Evolutionary conservation across 345 rosid genomes (phyloP).

Genomic region (Aurinia saxatilis): DNA sequence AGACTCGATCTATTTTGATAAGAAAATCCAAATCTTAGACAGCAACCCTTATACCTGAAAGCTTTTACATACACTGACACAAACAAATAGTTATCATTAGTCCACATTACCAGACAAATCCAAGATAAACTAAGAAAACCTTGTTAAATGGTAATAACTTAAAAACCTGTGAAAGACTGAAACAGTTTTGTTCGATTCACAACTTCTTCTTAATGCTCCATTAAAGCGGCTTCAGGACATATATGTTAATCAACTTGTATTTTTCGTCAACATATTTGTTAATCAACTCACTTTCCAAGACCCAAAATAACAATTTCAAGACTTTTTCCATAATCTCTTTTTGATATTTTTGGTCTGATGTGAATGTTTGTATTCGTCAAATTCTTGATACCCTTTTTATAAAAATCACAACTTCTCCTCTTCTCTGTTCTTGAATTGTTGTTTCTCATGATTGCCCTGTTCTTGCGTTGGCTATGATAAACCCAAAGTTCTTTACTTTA

Average conservation of each 20-base stretch:
- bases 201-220: constrained; percentile 49
- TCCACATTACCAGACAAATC: no score
- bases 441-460: no score
- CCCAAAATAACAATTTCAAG: no score
- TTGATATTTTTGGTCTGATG: no score
- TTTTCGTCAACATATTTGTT: constrained; percentile 25
- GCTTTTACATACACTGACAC: neutral
- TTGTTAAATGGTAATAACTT: no score
- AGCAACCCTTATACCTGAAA: constrained; percentile 15
- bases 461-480: constrained; percentile 33
- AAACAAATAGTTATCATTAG: constrained; percentile 4
- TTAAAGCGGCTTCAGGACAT: constrained; percentile 69
- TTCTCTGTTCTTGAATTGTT: no score
- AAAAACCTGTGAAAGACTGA: no score
- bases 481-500: neutral
- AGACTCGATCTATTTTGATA: neutral
- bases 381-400: no score
- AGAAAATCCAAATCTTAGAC: constrained; percentile 8
- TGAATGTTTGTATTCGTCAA: neutral
- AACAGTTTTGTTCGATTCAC: constrained; percentile 3
- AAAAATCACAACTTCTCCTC: no score
- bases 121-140: constrained; percentile 15
- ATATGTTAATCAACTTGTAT: constrained; percentile 10
- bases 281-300: neutral
- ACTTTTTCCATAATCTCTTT: no score